phyloP scores from a whole-genome alignment of 2,329 filamentous ascomycete species.

The Colletotrichum lupini region DNA sequence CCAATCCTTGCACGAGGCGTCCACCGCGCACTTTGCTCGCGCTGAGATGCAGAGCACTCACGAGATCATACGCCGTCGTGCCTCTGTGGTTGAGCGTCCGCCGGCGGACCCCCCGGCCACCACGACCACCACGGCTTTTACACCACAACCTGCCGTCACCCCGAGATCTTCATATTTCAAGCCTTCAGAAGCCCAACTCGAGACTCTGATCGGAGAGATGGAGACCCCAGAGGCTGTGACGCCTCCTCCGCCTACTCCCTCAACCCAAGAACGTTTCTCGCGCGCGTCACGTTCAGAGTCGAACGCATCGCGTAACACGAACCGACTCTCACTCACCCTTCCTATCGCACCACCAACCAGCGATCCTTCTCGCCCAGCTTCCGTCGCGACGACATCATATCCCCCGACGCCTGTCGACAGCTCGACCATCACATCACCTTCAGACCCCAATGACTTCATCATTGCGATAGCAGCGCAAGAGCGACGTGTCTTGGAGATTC shows the following conservation, averaged over 20 bases:
- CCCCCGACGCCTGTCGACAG: slow-evolving; percentile 64
- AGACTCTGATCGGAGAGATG: slow-evolving; percentile 23
- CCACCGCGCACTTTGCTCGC: slow-evolving; percentile 40
- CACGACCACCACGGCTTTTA: slow-evolving; percentile 33
- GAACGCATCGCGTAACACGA: slow-evolving; percentile 63
- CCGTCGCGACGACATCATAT: slow-evolving; percentile 56
- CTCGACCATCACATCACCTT: slow-evolving; percentile 54
- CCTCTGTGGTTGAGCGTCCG: slow-evolving; percentile 50
- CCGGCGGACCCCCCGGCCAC: slow-evolving; percentile 41
- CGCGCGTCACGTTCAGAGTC: slow-evolving; percentile 65
- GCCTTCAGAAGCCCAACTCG: slow-evolving; percentile 22
- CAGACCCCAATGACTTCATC: slow-evolving; percentile 76
- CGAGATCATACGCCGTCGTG: slow-evolving; percentile 51
- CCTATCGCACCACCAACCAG: slow-evolving; percentile 68
- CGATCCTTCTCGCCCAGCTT: slow-evolving; percentile 62
- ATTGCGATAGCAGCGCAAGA: slow-evolving; percentile 94
- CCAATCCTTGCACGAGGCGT: slow-evolving; percentile 44
- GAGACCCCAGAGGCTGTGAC: slow-evolving; percentile 38
- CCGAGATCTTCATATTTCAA: slow-evolving; percentile 21
- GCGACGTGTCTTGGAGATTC: slow-evolving; percentile 87
- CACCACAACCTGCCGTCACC: slow-evolving; percentile 18
- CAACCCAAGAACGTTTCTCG: slow-evolving; percentile 52
- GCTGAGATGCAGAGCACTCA: slow-evolving; percentile 43
- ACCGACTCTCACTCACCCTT: slow-evolving; percentile 70
- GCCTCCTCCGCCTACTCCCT: slow-evolving; percentile 50